phyloP scores from a whole-genome alignment of 108 stramenopile genomes.

The Skeletonema grethae region DNA sequence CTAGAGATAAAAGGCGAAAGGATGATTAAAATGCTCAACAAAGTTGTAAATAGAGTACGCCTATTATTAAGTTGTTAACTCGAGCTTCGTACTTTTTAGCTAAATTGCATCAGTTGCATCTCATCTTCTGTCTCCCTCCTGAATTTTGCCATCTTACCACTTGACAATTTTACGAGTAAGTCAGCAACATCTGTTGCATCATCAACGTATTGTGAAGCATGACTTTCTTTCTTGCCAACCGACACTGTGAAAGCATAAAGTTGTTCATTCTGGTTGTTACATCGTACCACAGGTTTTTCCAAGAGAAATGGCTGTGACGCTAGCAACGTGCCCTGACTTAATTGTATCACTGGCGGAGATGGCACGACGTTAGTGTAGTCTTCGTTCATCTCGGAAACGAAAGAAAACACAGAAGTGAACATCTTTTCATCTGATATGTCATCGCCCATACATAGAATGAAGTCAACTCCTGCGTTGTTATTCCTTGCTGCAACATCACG shows the following conservation, averaged over 20 bases:
- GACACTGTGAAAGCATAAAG: conserved; percentile 62
- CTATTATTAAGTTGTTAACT: not conserved
- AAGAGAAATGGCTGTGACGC: conserved; percentile 17
- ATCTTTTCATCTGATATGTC: conserved; percentile 70
- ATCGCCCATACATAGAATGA: conserved; percentile 63
- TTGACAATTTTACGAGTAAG: conserved; percentile 53
- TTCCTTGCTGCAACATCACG: conserved; percentile 25
- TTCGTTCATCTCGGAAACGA: conserved; percentile 68
- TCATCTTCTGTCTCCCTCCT: conserved; percentile 1
- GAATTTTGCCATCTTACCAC: conserved; percentile 6
- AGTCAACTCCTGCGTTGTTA: conserved; percentile 45
- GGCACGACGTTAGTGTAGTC: conserved; percentile 36
- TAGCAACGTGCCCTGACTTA: conserved; percentile 12
- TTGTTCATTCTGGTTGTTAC: conserved; percentile 23
- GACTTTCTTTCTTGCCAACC: conserved; percentile 80
- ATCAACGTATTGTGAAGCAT: conserved; percentile 76
- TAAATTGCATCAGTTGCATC: conserved; percentile 24
- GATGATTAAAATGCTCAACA: not conserved
- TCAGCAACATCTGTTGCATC: conserved; percentile 76
- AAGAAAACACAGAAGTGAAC: conserved; percentile 81
- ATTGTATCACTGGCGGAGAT: conserved; percentile 35
- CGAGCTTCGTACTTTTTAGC: conserved; percentile 4
- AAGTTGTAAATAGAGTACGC: not conserved
- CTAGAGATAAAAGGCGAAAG: conserved; percentile 12
- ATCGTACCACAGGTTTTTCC: conserved; percentile 24